Evolutionary conservation across 2,329 filamentous ascomycete genomes (phyloP), one percentile per base, ranked within the genome.

Genomic region (Colletotrichum godetiae): DNA sequence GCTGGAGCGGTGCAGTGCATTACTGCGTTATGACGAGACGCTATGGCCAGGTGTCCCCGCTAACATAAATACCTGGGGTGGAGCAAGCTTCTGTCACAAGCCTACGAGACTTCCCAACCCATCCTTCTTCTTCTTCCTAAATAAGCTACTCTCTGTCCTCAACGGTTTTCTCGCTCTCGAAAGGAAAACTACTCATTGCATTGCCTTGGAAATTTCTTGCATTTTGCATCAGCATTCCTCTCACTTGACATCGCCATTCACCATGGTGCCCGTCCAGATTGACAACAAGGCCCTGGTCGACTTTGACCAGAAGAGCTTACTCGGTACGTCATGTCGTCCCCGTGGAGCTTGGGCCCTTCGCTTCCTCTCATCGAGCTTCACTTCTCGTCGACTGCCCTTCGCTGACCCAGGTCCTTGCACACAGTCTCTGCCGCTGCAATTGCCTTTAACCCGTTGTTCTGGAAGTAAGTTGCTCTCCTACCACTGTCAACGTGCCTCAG

Each of bases 371-470:
- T 42, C 15, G 42, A 42, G 56, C 33, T 65, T 63, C 67, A 19
- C 62, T 24, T 46, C 53, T 69, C 55, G 24, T 42, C 70, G 53
- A 31, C 56, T 13, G 29, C 33, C 52, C 31, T 8, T 56, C 52
- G 74, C 75, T 78, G 67, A 79, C 74, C 29, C 12, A 15, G 65
- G 4, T 13, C 27, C n/a, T n/a, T 71, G 55, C 22, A 22, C 61
- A 71, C 77, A 98, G 95, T 97, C 77, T 94, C 95, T 77, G 94
- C 92, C 60, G 88, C 88, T 68, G 90, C 94, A 66, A 97, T 99
- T 84, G 89, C 92, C 61, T 98, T 99, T 85, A 99, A 99, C 84
- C 97, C 97, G 27, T 92, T 97, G n/a, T 98, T 98, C 84, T 99
- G 97, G 97, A 99, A 99, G 95, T 98, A 89, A 88, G 94, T 89